Base-by-base conservation (phyloP, 2,329 filamentous ascomycete genomes). In the Microdochium trichocladiopsis region DNA sequence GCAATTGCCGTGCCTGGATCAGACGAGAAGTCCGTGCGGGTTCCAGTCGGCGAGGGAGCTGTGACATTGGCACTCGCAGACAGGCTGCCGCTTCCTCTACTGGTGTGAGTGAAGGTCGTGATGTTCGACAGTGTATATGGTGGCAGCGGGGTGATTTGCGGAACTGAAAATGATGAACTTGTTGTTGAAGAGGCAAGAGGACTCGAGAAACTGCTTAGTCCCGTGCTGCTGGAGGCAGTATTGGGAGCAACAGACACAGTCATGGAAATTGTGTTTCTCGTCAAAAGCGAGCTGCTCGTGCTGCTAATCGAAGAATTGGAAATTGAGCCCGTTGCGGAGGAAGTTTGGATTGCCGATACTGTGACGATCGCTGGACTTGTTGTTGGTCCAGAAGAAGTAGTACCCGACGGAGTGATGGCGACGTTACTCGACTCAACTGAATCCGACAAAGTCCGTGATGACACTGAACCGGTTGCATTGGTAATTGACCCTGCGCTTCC, bases 121-220 rank as follows among this genome's bases (percentile, higher is more conserved):
- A 11, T 12, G 21, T 16, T 14, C 16, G 25, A 37, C 11, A 23
- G n/a, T 2, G 43, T 50, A 2, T 23, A 41, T 50, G 47, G 14
- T 24, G 25, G 21, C 37, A 11, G 23, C 9, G 47, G 24, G 33
- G 18, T 50, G 50, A 51, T 52, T 52, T 56, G 31, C 25, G 25
- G 48, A 12, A 37, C 28, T 18, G 48, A 50, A 18, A 23, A 3
- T 4, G 33, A 41, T 10, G 41, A 45, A 18, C 41, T 45, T 22
- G 41, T 21, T 12, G 16, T 45, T 5, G 41, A 8, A 5, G 12
- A 9, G 21, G 4, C 22, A 3, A 16, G 11, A 22, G 41, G 22
- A 18, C 16, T 41, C n/a, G 36, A 16, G 11, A 16, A 41, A 18
- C 36, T 18, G n/a, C 36, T 18, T 41, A 11, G 18, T 3, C 14